A percentile compares a stretch with the other conserved stretches of the same genome.
Conservation (phyloP, 495 filamentous ascomycete species). For the Penicillium herquei region DNA sequence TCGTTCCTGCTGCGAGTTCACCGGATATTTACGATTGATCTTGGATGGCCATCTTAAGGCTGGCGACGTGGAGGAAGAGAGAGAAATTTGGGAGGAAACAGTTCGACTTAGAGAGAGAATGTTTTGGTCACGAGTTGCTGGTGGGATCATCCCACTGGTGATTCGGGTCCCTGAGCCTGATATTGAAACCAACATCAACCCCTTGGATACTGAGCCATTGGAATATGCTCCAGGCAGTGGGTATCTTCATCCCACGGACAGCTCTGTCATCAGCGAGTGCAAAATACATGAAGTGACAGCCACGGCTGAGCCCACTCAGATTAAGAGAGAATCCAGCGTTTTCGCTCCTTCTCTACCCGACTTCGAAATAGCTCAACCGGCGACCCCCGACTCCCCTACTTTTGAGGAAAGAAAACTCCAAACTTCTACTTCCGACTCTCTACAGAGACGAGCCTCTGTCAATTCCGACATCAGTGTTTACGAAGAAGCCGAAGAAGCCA, state of each 20-base stretch:
- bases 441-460: slow-evolving; percentile 15
- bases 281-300: slow-evolving; percentile 5
- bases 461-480: slow-evolving; percentile 26
- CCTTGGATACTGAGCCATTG: no score
- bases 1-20: slow-evolving; percentile 84
- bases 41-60: slow-evolving; percentile 82
- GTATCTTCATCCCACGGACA: slow-evolving; percentile 11
- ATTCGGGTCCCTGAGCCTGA: slow-evolving; percentile 14
- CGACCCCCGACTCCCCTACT: slow-evolving; percentile 12
- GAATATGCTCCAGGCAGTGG: not conserved
- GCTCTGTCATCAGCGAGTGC: slow-evolving; percentile 1
- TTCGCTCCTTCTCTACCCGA: slow-evolving; percentile 6
- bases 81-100: slow-evolving; percentile 89
- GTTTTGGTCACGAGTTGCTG: slow-evolving; percentile 93
- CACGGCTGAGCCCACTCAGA: not conserved
- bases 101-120: slow-evolving; percentile 85
- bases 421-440: slow-evolving; percentile 3
- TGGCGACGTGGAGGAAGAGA: slow-evolving; percentile 73
- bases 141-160: slow-evolving; percentile 75
- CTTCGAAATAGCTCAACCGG: slow-evolving; percentile 4
- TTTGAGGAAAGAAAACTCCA: not conserved
- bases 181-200: not conserved
- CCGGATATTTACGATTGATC: slow-evolving; percentile 84
- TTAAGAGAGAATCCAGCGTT: slow-evolving; percentile 2
- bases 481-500: slow-evolving; percentile 24